phyloP scores from a whole-genome alignment of 768 basidiomycete genomes.

The Pholiota microspora region DNA sequence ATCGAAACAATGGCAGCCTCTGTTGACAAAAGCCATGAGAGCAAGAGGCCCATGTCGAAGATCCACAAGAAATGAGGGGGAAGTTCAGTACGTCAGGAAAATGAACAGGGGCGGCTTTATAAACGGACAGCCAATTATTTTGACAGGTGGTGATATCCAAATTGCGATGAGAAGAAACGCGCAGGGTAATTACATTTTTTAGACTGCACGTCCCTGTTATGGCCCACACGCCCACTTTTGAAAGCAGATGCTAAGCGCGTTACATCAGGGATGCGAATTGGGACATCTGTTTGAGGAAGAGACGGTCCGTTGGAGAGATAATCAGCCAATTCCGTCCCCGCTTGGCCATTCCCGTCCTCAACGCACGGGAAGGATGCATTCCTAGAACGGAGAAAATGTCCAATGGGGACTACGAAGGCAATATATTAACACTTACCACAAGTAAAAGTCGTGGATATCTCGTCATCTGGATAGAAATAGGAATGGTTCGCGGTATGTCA shows the following conservation, averaged over 20 bases:
- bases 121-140: slow-evolving; percentile 16
- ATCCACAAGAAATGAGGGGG: slow-evolving; percentile 18
- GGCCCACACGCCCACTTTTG: slow-evolving; percentile 16
- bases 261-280: slow-evolving; percentile 16
- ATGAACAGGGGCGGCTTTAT: slow-evolving; percentile 20
- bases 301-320: slow-evolving; percentile 9
- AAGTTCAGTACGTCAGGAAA: slow-evolving; percentile 12
- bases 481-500: slow-evolving; percentile 33
- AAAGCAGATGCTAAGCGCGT: slow-evolving; percentile 15
- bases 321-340: neutral
- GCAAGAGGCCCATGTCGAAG: slow-evolving; percentile 18
- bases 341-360: slow-evolving; percentile 12
- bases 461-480: slow-evolving; percentile 22
- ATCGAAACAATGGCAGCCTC: slow-evolving; percentile 13
- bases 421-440: slow-evolving; percentile 20
- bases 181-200: slow-evolving; percentile 13
- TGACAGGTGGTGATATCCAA: slow-evolving; percentile 30
- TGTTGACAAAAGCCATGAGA: slow-evolving; percentile 16
- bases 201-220: slow-evolving; percentile 16
- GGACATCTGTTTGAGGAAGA: slow-evolving; percentile 1
- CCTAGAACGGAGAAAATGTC: neutral
- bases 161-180: slow-evolving; percentile 20
- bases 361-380: slow-evolving; percentile 8
- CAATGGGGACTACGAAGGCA: slow-evolving; percentile 11
- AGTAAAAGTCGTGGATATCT: slow-evolving; percentile 12